Conservation (phyloP, 129 eudicot species). For the Centella asiatica region DNA sequence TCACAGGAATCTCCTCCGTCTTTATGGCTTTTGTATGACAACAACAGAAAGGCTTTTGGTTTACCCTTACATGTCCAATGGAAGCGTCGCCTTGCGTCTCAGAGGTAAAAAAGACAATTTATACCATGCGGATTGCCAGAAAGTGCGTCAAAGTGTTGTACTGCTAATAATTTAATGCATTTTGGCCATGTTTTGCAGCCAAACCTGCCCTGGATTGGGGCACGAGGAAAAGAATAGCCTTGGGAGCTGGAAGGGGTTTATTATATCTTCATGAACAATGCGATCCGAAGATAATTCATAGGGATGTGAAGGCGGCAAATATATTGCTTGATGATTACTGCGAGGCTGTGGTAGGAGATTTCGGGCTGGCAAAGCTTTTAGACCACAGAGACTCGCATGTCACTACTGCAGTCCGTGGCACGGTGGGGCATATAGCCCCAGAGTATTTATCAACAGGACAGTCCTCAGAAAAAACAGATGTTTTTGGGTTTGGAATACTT, state of each 20-base stretch:
- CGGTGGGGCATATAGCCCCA: constrained; percentile 97
- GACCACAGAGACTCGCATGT: constrained; percentile 90
- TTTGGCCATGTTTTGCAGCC: constrained; percentile 34
- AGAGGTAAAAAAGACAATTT: constrained; percentile 43
- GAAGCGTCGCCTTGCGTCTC: constrained; percentile 97
- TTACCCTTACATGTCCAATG: constrained; percentile 94
- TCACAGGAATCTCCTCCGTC: constrained; percentile 79
- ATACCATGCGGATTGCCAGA: too few species aligned
- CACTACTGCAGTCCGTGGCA: constrained; percentile 94
- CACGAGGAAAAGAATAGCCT: constrained; percentile 71
- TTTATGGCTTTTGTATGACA: constrained; percentile 81
- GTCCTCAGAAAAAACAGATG: constrained; percentile 94
- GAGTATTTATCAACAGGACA: constrained; percentile 96
- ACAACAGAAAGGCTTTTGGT: constrained; percentile 67
- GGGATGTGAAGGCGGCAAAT: constrained; percentile 98
- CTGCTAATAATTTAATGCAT: background rate
- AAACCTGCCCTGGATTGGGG: constrained; percentile 92
- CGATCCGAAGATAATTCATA: constrained; percentile 91
- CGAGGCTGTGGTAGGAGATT: constrained; percentile 97
- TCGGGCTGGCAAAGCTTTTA: constrained; percentile 91
- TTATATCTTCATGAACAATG: constrained; percentile 92
- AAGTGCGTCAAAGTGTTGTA: background rate
- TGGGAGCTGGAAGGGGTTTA: constrained; percentile 90
- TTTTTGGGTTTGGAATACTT: constrained; percentile 92
- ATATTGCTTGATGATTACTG: constrained; percentile 82